Percentiles rank a stretch among this genome's conserved stretches.
These are phyloP conservation scores for Gnomoniopsis smithogilvyi DNA, from an alignment of 2,329 filamentous ascomycete genomes.

Conservation along the genomic window DNA sequence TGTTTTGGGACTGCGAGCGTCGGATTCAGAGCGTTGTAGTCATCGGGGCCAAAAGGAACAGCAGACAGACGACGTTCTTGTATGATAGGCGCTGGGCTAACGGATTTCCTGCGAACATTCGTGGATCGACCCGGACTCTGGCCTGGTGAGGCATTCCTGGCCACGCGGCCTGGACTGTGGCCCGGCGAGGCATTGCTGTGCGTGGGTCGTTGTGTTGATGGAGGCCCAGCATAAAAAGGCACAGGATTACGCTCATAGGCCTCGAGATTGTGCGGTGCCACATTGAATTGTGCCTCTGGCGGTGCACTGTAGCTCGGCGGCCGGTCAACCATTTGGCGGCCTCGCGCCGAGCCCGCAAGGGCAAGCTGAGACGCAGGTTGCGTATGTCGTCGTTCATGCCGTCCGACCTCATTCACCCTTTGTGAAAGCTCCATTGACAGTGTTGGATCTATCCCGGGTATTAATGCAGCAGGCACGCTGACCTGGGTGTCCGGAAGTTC, in stretches of 20 bases:
- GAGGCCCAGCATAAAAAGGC: slow-evolving; percentile 33
- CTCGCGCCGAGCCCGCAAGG: slow-evolving; percentile 38
- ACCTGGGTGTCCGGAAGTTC: slow-evolving; percentile 33
- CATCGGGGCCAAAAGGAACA: slow-evolving; percentile 72
- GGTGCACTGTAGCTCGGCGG: slow-evolving; percentile 22
- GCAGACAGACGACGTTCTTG: slow-evolving; percentile 53
- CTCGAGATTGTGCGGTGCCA: slow-evolving; percentile 25
- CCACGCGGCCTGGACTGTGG: slow-evolving; percentile 32
- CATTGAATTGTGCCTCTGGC: slow-evolving; percentile 24
- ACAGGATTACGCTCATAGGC: slow-evolving; percentile 41
- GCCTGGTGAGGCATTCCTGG: neutral
- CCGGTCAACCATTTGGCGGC: slow-evolving; percentile 34
- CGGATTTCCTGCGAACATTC: slow-evolving; percentile 61
- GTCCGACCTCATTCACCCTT: slow-evolving; percentile 54
- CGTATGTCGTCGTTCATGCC: slow-evolving; percentile 43
- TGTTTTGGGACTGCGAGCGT: slow-evolving; percentile 34
- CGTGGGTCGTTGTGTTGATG: slow-evolving; percentile 33
- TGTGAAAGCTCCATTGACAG: slow-evolving; percentile 56
- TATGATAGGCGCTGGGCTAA: slow-evolving; percentile 63
- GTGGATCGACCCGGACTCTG: slow-evolving; percentile 41
- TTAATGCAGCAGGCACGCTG: slow-evolving; percentile 51
- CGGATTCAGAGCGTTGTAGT: slow-evolving; percentile 71
- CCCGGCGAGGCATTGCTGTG: slow-evolving; percentile 33
- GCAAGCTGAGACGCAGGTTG: slow-evolving; percentile 27
- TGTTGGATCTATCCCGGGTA: slow-evolving; percentile 57